Evolutionary conservation across 768 basidiomycete genomes (phyloP), one percentile per base, ranked within the genome.

Genomic region (Chalciporus pseudorubinellus): DNA sequence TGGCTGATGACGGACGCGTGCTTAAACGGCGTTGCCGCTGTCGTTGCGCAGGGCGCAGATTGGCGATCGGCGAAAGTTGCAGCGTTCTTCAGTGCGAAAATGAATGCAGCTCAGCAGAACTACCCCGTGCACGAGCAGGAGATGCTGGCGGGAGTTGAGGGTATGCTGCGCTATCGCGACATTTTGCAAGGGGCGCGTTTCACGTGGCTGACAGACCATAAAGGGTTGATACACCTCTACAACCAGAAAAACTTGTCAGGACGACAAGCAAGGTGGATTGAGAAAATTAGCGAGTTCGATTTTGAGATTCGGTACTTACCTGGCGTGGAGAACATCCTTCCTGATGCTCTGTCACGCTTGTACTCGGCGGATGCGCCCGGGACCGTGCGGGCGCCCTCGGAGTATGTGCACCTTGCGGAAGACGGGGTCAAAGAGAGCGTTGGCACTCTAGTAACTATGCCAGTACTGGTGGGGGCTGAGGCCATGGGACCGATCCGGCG

Each of bases 31-130:
- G 24, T 48, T 2, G 42, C 42, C 0, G 33, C n/a, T 9, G 44
- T 50, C 0, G 18, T 55, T 5, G 26, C 48, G 0, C 53, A 50
- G 28, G 53, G 53, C 0, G 7, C 1, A 0, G 44, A 54, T 2
- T 54, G 48, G 48, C 11, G 20, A 3, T 26, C 16, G 0, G 28
- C 39, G 3, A 3, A n/a, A 10, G n/a, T 54, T 1, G 47, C 48
- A 7, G 43, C 46, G 0, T 53, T 53, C 28, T 56, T 39, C 12
- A 49, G 43, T 3, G 51, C 48, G 0, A 75, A 74, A 41, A 51
- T 75, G 6, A 71, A 63, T 16, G 24, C 65, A 0, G 67, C 73
- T 0, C 72, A 75, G 46, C 70, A 71, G 21, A 74, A 74, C 36
- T 75, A 76, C 28, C 61, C 71, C 2, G 69, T 70, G 0, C 74